Conservation (phyloP, 768 basidiomycete genomes). For the Lactifluus rugatus region DNA sequence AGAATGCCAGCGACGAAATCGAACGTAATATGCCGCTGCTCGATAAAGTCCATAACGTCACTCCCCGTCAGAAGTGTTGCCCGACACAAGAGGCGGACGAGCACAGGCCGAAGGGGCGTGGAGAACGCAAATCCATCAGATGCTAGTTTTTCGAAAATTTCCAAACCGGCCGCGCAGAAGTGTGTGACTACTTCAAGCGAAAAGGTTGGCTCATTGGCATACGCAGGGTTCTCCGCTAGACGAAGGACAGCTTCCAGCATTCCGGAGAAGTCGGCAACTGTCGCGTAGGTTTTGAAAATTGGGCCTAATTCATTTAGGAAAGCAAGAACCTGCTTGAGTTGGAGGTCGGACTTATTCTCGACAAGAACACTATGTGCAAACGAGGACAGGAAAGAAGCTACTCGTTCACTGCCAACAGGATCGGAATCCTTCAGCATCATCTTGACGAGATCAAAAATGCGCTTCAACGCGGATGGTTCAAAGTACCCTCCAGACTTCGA, state of each 20-base stretch:
- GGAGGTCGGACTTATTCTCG: conserved; percentile 28
- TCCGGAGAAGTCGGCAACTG: conserved; percentile 46
- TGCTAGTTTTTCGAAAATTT: conserved; percentile 29
- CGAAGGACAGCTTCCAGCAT: conserved; percentile 42
- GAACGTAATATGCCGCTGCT: conserved; percentile 44
- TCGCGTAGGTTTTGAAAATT: conserved; percentile 41
- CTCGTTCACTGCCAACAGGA: conserved; percentile 28
- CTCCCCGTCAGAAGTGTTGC: conserved; percentile 40
- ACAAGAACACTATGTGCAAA: conserved; percentile 42
- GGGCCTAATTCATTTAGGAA: conserved; percentile 50
- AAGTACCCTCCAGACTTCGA: conserved; percentile 40
- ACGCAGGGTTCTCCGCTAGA: conserved; percentile 36
- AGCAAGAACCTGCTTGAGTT: conserved; percentile 38
- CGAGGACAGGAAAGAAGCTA: conserved; percentile 45
- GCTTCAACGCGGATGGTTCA: conserved; percentile 31
- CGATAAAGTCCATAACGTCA: conserved; percentile 48
- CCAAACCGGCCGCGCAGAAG: conserved; percentile 29
- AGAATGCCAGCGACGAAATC: conserved; percentile 56
- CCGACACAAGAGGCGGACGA: conserved; percentile 27
- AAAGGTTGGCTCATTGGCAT: conserved; percentile 46
- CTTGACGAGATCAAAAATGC: conserved; percentile 47
- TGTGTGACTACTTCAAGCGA: conserved; percentile 29
- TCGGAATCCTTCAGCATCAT: conserved; percentile 45
- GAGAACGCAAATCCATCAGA: conserved; percentile 26
- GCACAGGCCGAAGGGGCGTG: conserved; percentile 22